Evolutionary conservation across 148 eudicot species (phyloP).

Genomic region (Rhododendron ovatum): DNA sequence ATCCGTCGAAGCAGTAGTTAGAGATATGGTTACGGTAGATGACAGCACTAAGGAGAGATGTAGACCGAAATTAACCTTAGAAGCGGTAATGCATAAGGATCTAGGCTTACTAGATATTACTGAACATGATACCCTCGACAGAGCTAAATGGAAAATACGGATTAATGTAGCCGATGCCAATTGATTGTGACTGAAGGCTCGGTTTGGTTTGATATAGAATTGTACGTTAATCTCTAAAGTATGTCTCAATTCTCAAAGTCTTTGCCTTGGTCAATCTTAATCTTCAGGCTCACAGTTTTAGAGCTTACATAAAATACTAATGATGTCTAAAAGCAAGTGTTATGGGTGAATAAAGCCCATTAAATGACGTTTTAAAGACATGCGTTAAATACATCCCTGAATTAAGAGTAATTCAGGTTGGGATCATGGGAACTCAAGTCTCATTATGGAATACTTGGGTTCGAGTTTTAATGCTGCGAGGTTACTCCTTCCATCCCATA

Average conservation of each 20-base stretch:
- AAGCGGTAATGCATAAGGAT: too few relatives aligned
- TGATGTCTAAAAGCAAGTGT: background rate
- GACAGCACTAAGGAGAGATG: too few relatives aligned
- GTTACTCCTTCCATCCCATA: too few relatives aligned
- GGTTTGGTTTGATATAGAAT: too few relatives aligned
- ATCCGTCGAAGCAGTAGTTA: too few relatives aligned
- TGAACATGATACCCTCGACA: too few relatives aligned
- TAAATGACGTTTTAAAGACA: background rate
- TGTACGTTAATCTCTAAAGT: background rate
- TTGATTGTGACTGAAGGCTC: too few relatives aligned
- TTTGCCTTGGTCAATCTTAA: background rate
- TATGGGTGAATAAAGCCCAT: background rate
- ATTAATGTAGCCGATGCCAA: too few relatives aligned
- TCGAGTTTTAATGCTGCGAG: background rate
- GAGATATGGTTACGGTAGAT: too few relatives aligned
- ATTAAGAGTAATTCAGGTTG: background rate
- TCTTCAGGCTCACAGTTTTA: background rate
- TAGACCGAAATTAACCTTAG: too few relatives aligned
- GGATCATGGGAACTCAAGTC: background rate
- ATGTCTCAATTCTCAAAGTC: background rate
- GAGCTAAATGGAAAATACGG: too few relatives aligned
- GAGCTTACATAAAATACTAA: background rate
- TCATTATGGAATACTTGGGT: background rate
- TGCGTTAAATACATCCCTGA: background rate
- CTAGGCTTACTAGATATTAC: too few relatives aligned